Base-by-base conservation (phyloP, 768 basidiomycete genomes). In the Kwoniella europaea region DNA sequence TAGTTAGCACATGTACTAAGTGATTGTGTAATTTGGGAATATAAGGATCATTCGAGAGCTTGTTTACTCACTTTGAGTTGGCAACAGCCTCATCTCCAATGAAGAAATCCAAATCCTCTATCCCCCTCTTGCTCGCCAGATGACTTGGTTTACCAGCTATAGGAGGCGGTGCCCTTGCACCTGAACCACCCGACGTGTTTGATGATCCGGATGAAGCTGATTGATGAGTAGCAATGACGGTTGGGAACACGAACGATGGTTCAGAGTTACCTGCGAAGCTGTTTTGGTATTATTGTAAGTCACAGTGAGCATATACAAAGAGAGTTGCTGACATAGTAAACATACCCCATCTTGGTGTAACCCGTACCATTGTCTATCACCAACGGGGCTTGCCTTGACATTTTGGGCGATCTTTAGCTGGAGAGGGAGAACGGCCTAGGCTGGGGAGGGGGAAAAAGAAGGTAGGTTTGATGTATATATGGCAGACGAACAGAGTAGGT, bases 61-160 rank as follows among this genome's bases (percentile, higher is more conserved):
- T 3, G 24, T 1, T 1, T 22, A 78, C 81, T 68, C 70, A 82
- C 86, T 94, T 98, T 50, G 91, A 90, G 82, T 98, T 98, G 18
- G 93, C 93, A 18, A 98, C 87, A 0, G 97, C 97, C 84, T 98
- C 97, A 81, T 98, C 94, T 71, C 97, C 97, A 85, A 99, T 99
- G 87, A 92, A 97, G 88, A 98, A 99, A 86, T 99, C 96, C 73
- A 98, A 91, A 84, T 99, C 97, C 84, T 99, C 97, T 46, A 98
- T 91, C 12, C 97, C 97, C 67, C 97, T 90, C 85, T 98, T 98
- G 68, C 92, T 92, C 2, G 96, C 96, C 58, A 98, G 89, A 85
- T 95, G 90, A 3, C 93, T 91, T 9, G 94, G 93, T 83, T 94
- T 94, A 52, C 89, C 85, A 29, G 93, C 92, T 58, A 94, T 86